Evolutionary conservation across 345 rosid species (phyloP).

Genomic region (Salix brachista): DNA sequence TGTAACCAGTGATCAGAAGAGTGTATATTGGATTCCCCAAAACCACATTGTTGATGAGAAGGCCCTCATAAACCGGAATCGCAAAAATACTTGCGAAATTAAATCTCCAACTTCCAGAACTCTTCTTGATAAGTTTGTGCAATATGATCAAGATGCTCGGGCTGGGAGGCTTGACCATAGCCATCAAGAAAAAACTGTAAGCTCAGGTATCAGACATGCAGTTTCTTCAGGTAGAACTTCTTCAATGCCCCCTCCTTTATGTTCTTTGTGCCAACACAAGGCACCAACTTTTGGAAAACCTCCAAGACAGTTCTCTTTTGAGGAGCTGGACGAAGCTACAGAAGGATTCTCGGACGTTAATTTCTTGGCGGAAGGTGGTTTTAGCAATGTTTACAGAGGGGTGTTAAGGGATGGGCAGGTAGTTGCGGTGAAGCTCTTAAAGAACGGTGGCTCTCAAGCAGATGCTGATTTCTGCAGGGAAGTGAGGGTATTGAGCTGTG

Average conservation of each 20-base stretch:
- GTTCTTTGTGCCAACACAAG: slow-evolving; percentile 66
- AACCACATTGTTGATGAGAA: slow-evolving; percentile 33
- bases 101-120: slow-evolving; percentile 35
- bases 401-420: slow-evolving; percentile 54
- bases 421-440: slow-evolving; percentile 66
- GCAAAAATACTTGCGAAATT: slow-evolving; percentile 7
- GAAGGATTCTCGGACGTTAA: slow-evolving; percentile 52
- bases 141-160: slow-evolving; percentile 39
- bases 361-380: slow-evolving; percentile 65
- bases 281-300: slow-evolving; percentile 70
- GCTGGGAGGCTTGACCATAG: slow-evolving; percentile 25
- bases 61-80: slow-evolving; percentile 10
- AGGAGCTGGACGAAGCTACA: slow-evolving; percentile 57
- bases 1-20: slow-evolving; percentile 16
- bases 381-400: slow-evolving; percentile 56
- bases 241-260: slow-evolving; percentile 66
- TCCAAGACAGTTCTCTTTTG: slow-evolving; percentile 52
- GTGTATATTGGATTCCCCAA: slow-evolving; percentile 48
- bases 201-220: slow-evolving; percentile 37
- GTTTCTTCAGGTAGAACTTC: slow-evolving; percentile 53
- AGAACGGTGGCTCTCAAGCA: slow-evolving; percentile 41
- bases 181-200: slow-evolving; percentile 22
- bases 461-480: slow-evolving; percentile 72
- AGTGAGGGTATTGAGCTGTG: slow-evolving; percentile 67
- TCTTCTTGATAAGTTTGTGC: slow-evolving; percentile 44